Base-by-base conservation (phyloP, 108 stramenopile genomes). In the Epithemia pelagica region DNA sequence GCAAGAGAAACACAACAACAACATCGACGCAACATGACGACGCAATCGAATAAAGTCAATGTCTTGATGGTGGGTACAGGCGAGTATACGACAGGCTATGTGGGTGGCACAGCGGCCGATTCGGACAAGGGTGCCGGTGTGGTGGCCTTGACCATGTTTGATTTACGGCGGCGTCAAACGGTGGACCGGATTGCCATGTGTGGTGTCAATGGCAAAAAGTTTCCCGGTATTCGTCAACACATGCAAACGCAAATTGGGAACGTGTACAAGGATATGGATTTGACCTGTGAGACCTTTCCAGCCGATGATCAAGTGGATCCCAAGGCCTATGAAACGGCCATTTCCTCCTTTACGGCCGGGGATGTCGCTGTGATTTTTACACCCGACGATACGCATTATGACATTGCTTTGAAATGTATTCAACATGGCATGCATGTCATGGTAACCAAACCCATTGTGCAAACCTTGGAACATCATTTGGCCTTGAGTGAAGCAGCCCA, bases 61-160 rank as follows among this genome's bases (percentile, higher is more conserved):
- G 93, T 96, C 24, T 74, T 94, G 32, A 94, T 96, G 91, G 78
- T 94, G n/a, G 92, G 93, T 10, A 96, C 93, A 0, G 94, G 98
- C 1, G 98, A 99, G 76, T 71, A 71, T 64, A 95, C 95, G 26
- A 96, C 95, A 2, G 98, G 98, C 18, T 99, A 91, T 70, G 95
- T 96, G 31, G 96, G 92, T 10, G 93, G 89, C 2, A 76, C 72
- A 27, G 89, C 89, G 22, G 85, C 94, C 2, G 80, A 87, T 53
- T 91, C 90, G 33, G 99, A 99, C 80, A 99, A 99, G 74, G 90
- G 92, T 7, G 96, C 98, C n/a, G 99, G 99, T n/a, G 99, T 99
- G 21, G 99, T 99, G 20, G 96, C 95, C 30, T 73, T 98, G 62
- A 95, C 96, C 32, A 96, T 98, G 95, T 91, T 98, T 61, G 97